These are phyloP conservation scores for Syncephalastrum sp. DNA, from an alignment of 371 early-diverging fungal species.

Conservation along the genomic window DNA sequence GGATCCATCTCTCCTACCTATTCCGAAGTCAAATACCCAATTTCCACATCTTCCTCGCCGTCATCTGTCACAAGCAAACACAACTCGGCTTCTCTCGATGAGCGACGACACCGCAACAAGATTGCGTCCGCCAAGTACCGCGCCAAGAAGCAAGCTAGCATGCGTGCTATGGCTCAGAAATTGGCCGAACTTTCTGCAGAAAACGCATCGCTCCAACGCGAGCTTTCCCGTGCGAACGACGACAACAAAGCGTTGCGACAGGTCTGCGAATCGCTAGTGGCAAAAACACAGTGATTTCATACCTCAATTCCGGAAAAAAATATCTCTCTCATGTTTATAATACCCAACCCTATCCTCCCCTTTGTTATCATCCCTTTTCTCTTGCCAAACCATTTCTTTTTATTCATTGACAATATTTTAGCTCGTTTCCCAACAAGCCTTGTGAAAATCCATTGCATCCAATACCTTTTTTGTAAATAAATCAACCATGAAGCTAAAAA, in stretches of 20 bases:
- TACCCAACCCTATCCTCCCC: no score
- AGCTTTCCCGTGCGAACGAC: constrained; percentile 29
- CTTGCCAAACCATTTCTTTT: no score
- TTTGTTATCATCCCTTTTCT: no score
- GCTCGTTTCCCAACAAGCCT: no score
- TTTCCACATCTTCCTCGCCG: no score
- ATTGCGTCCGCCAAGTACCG: constrained; percentile 54
- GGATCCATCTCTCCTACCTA: no score
- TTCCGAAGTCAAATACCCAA: no score
- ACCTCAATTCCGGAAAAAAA: neutral
- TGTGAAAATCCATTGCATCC: no score
- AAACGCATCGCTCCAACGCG: constrained; percentile 32
- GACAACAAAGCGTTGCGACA: constrained; percentile 42
- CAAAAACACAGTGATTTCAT: neutral
- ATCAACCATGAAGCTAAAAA: constrained; percentile 20
- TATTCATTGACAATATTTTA: no score
- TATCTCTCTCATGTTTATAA: no score
- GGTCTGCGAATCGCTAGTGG: constrained; percentile 24
- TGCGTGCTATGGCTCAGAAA: constrained; percentile 41
- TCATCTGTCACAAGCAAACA: no score
- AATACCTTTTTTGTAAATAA: constrained; percentile 38
- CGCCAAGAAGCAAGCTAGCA: constrained; percentile 50
- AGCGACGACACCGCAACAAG: constrained; percentile 51
- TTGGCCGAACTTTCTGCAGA: constrained; percentile 33
- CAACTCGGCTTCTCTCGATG: constrained; percentile 20